phyloP scores from a whole-genome alignment of 257 asterid genomes.

The Phtheirospermum japonicum region DNA sequence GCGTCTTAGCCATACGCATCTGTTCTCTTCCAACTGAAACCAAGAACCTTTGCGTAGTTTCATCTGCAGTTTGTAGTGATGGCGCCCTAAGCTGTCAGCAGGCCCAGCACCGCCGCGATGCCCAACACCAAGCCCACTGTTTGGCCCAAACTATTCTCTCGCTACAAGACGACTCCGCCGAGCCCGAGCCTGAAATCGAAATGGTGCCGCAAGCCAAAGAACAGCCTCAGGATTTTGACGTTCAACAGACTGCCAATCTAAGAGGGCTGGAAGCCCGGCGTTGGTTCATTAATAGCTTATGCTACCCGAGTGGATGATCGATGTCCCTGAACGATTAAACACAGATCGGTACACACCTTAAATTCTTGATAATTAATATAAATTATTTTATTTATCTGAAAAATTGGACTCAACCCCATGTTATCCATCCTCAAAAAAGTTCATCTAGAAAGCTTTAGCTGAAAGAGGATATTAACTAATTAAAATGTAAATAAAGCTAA shows the following conservation, averaged over 20 bases:
- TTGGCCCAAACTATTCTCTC: constrained; percentile 71
- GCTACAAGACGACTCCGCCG: constrained; percentile 42
- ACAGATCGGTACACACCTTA: constrained; percentile 57
- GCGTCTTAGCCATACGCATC: no score
- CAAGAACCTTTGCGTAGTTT: neutral
- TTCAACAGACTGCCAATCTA: constrained; percentile 59
- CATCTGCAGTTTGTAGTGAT: constrained; percentile 25
- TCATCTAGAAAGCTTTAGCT: constrained; percentile 1
- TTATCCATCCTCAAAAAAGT: neutral
- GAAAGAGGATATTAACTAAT: constrained; percentile 8
- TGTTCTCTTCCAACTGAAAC: neutral
- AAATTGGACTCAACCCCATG: neutral
- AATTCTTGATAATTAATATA: neutral
- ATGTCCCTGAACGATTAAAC: constrained; percentile 64
- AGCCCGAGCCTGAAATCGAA: constrained; percentile 29
- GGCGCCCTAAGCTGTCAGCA: constrained; percentile 87
- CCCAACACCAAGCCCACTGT: constrained; percentile 80
- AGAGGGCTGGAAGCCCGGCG: constrained; percentile 79
- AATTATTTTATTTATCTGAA: neutral
- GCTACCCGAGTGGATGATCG: constrained; percentile 98
- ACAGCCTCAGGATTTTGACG: constrained; percentile 40
- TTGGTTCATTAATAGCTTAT: constrained; percentile 93
- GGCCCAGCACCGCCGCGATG: constrained; percentile 74
- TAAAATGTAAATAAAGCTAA: neutral
- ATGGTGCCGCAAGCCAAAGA: constrained; percentile 28